These are phyloP conservation scores for Thamnidium elegans DNA, from an alignment of 192 early-diverging fungal genomes.

Conservation along the genomic window DNA sequence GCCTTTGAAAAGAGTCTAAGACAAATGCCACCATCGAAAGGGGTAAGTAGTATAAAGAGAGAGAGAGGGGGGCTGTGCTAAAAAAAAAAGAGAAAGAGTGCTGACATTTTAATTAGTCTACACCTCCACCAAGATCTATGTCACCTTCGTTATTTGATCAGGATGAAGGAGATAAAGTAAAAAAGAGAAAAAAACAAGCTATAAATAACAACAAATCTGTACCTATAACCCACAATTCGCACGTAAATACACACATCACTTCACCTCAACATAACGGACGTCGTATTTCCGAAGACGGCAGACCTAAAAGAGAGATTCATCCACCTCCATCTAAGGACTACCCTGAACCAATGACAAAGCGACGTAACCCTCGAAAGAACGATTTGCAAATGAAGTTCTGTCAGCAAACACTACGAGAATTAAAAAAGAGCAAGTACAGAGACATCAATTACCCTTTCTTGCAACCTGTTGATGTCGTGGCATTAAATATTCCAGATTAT, in stretches of 20 bases:
- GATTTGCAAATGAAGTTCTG: constrained; percentile 67
- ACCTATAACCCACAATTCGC: too few species aligned
- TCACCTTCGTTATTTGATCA: constrained; percentile 8
- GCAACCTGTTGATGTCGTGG: constrained; percentile 83
- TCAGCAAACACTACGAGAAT: constrained; percentile 56
- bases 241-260: not conserved
- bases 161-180: constrained; percentile 6
- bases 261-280: constrained; percentile 26
- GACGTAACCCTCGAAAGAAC: constrained; percentile 39
- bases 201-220: too few species aligned
- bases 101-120: not conserved
- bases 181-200: constrained; percentile 8
- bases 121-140: constrained; percentile 18
- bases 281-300: constrained; percentile 47
- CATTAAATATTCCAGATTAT: constrained; percentile 86
- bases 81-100: too few species aligned
- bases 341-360: constrained; percentile 38
- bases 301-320: constrained; percentile 67
- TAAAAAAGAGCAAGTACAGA: constrained; percentile 65
- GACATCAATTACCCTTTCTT: constrained; percentile 72
- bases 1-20: constrained; percentile 66
- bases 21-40: constrained; percentile 66
- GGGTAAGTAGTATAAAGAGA: constrained; percentile 24
- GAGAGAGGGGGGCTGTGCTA: not conserved
- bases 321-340: constrained; percentile 56